Evolutionary conservation across 768 basidiomycete species (phyloP).

Genomic region (Ramaria sp.): DNA sequence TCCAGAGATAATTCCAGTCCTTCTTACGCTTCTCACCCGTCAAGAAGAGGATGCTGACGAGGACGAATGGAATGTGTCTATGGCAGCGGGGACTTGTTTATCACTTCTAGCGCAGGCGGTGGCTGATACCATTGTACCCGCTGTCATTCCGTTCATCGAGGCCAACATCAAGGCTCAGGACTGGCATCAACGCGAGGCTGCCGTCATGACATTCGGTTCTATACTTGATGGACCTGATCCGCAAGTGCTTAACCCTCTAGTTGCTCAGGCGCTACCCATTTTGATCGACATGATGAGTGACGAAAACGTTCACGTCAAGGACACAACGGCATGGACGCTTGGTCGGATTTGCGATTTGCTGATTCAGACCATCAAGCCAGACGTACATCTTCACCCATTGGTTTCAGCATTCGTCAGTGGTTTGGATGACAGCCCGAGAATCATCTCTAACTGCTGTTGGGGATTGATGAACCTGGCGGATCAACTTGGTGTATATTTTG

Average conservation of each 20-base stretch:
- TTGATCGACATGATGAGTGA: conserved; percentile 96
- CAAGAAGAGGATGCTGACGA: conserved; percentile 97
- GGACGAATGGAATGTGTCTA: conserved; percentile 97
- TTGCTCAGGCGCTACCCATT: conserved; percentile 87
- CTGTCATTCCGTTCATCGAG: conserved; percentile 97
- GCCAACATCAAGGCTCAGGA: conserved; percentile 84
- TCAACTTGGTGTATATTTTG: conserved; percentile 62
- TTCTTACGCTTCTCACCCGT: conserved; percentile 76
- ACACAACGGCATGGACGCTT: conserved; percentile 96
- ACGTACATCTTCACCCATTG: conserved; percentile 76
- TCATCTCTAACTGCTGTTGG: conserved; percentile 93
- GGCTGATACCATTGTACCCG: conserved; percentile 80
- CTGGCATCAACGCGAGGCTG: conserved; percentile 95
- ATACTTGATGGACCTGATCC: conserved; percentile 97
- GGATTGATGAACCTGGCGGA: conserved; percentile 92
- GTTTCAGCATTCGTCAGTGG: conserved; percentile 76
- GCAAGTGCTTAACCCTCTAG: conserved; percentile 75
- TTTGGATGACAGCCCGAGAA: conserved; percentile 70
- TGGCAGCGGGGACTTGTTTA: conserved; percentile 93
- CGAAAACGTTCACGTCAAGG: conserved; percentile 75
- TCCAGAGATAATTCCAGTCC: conserved; percentile 88
- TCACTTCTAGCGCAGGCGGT: conserved; percentile 84
- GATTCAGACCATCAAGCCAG: conserved; percentile 77
- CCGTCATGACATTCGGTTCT: conserved; percentile 96
- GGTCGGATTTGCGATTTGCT: conserved; percentile 90